A percentile compares a stretch with the other conserved stretches of the same genome.
Evolutionary conservation across 2,329 filamentous ascomycete genomes (phyloP).

Genomic region (Colletotrichum cereale): DNA sequence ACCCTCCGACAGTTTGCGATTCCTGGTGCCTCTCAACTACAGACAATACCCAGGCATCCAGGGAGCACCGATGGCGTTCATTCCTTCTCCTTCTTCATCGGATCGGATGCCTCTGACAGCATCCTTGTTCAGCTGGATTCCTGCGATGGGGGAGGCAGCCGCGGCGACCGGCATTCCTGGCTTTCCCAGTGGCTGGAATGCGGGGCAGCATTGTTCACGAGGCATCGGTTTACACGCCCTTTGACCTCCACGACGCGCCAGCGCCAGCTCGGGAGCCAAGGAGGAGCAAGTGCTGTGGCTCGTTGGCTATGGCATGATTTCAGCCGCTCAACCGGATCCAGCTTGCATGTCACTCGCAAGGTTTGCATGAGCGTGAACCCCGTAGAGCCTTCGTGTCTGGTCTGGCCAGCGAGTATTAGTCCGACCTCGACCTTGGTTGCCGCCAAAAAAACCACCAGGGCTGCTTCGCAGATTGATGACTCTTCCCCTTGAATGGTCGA

Average conservation of each 20-base stretch:
- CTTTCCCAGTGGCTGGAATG: slow-evolving; percentile 17
- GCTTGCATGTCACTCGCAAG: slow-evolving; percentile 10
- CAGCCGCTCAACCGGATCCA: slow-evolving; percentile 32
- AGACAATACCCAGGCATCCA: not conserved
- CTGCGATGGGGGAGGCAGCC: slow-evolving; percentile 19
- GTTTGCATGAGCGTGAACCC: slow-evolving; percentile 32
- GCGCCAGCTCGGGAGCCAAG: slow-evolving; percentile 16
- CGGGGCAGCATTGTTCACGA: slow-evolving; percentile 33
- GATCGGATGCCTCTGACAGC: slow-evolving; percentile 32
- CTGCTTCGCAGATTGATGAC: slow-evolving; percentile 10
- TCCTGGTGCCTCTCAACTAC: slow-evolving; percentile 5
- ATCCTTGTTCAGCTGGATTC: slow-evolving; percentile 36
- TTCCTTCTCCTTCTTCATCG: slow-evolving; percentile 8
- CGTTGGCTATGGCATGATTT: slow-evolving; percentile 30
- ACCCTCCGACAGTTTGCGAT: not conserved
- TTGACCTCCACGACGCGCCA: slow-evolving; percentile 4
- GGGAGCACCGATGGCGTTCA: slow-evolving; percentile 9
- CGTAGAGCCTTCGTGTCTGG: not conserved
- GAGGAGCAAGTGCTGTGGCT: not conserved
- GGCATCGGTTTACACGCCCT: slow-evolving; percentile 29
- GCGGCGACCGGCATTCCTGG: slow-evolving; percentile 33
- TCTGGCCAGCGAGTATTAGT: slow-evolving; percentile 15
- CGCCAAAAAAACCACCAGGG: not conserved
- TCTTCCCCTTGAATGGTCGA: slow-evolving; percentile 10
- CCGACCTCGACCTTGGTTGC: not conserved